Conservation (phyloP, 352 stramenopile genomes). For the Phytophthora citrophthora region DNA sequence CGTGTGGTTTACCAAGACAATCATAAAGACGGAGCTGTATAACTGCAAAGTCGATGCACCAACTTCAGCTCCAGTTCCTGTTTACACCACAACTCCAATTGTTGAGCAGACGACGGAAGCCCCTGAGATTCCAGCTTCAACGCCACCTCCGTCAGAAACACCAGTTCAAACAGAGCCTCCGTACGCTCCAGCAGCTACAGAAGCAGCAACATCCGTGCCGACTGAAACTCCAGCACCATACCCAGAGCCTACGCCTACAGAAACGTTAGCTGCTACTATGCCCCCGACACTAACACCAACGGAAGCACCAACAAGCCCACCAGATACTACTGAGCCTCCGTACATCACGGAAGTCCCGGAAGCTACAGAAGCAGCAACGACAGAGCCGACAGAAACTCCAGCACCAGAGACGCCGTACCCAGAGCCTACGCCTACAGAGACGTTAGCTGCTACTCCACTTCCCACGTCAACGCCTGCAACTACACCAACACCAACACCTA, state of each 20-base stretch:
- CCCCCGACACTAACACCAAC: background rate
- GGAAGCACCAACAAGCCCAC: too few relatives aligned
- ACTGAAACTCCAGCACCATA: background rate
- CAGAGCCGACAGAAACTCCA: background rate
- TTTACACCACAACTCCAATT: too few relatives aligned
- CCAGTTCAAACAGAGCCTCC: constrained; percentile 3
- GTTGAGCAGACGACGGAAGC: constrained; percentile 2
- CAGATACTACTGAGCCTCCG: background rate
- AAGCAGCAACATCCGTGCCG: background rate
- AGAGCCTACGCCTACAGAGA: constrained; percentile 7
- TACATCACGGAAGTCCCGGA: background rate
- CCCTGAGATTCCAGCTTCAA: background rate
- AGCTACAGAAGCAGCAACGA: background rate
- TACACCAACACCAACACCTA: background rate
- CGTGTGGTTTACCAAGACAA: constrained; percentile 49
- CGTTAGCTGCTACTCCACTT: background rate
- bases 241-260: constrained; percentile 2
- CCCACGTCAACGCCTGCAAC: background rate
- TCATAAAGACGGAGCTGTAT: constrained; percentile 17
- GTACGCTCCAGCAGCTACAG: background rate
- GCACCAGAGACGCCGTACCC: background rate
- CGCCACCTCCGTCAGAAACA: constrained; percentile 6
- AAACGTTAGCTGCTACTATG: background rate
- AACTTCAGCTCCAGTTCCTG: background rate
- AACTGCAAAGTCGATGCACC: constrained; percentile 19